Evolutionary conservation across 805 yeast genomes (phyloP).

Genomic region (Yamadazyma insecticola): DNA sequence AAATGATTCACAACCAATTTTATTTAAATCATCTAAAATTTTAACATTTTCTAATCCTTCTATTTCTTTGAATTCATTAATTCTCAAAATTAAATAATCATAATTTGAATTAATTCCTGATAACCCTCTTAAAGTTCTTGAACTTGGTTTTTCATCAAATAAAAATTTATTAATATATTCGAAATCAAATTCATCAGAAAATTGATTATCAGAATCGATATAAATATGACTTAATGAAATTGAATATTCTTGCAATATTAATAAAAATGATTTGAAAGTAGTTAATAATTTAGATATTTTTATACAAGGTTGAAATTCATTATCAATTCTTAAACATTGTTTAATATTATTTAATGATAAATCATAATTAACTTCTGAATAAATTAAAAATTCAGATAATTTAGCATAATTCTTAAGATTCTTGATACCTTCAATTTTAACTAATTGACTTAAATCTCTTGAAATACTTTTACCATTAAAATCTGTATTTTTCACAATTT

Average conservation of each 20-base stretch:
- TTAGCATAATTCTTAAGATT: constrained; percentile 20
- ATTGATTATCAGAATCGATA: constrained; percentile 4
- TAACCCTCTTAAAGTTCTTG: constrained; percentile 20
- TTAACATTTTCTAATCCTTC: constrained; percentile 11
- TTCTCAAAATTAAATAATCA: constrained; percentile 37
- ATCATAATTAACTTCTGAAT: constrained; percentile 49
- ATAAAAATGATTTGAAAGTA: constrained; percentile 38
- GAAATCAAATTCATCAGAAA: constrained; percentile 19
- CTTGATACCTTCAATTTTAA: constrained; percentile 22
- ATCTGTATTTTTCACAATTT: constrained; percentile 17
- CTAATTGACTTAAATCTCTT: constrained; percentile 20
- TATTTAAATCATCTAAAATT: constrained; percentile 27
- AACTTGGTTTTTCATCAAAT: constrained; percentile 15
- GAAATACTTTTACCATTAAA: constrained; percentile 11
- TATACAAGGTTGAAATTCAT: constrained; percentile 63
- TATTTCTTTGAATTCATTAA: constrained; percentile 21
- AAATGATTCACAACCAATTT: constrained; percentile 38
- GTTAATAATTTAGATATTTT: constrained; percentile 48
- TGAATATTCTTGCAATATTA: constrained; percentile 42
- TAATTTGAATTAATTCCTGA: constrained; percentile 36
- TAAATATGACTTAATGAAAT: constrained; percentile 25
- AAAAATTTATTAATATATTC: constrained; percentile 18
- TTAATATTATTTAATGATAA: constrained; percentile 49
- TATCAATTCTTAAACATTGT: constrained; percentile 72
- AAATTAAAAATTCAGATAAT: constrained; percentile 33